phyloP scores from a whole-genome alignment of 768 basidiomycete species.

The Tephrocybe sp. region DNA sequence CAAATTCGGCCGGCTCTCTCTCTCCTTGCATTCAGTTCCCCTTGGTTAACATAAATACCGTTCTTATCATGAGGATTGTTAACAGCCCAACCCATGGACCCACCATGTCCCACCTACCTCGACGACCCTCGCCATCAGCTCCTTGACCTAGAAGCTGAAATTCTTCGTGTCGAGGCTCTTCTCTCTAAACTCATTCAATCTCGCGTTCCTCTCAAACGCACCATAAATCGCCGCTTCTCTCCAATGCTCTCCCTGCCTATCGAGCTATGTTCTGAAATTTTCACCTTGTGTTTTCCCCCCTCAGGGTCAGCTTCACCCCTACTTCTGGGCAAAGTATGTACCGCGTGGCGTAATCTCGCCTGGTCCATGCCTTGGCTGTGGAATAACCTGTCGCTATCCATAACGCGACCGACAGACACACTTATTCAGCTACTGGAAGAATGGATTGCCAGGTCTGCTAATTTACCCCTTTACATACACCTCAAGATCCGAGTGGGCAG shows the following conservation, averaged over 20 bases:
- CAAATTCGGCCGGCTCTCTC: slow-evolving; percentile 11
- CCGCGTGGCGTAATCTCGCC: slow-evolving; percentile 25
- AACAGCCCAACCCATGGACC: neutral
- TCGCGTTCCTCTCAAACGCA: slow-evolving; percentile 17
- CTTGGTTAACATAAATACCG: neutral
- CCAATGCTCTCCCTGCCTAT: slow-evolving; percentile 17
- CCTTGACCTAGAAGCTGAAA: slow-evolving; percentile 14
- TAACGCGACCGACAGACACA: slow-evolving; percentile 13
- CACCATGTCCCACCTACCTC: neutral
- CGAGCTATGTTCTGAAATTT: slow-evolving; percentile 20
- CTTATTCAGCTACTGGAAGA: slow-evolving; percentile 21
- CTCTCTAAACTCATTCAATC: slow-evolving; percentile 12
- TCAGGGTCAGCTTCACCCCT: slow-evolving; percentile 14
- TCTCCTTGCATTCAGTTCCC: neutral
- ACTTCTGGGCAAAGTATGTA: slow-evolving; percentile 23
- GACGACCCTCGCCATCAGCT: slow-evolving; percentile 17
- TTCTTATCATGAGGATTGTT: slow-evolving; percentile 2
- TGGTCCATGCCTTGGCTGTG: slow-evolving; percentile 29
- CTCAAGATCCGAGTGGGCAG: slow-evolving; percentile 1
- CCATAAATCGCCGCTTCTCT: slow-evolving; percentile 13
- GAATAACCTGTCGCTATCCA: slow-evolving; percentile 20
- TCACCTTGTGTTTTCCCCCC: slow-evolving; percentile 13
- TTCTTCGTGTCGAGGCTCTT: slow-evolving; percentile 8
- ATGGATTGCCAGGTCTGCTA: slow-evolving; percentile 25
- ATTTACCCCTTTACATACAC: slow-evolving; percentile 17